Evolutionary conservation across 176 grass and related monocot species (phyloP).

Genomic region (Oryza australiensis): DNA sequence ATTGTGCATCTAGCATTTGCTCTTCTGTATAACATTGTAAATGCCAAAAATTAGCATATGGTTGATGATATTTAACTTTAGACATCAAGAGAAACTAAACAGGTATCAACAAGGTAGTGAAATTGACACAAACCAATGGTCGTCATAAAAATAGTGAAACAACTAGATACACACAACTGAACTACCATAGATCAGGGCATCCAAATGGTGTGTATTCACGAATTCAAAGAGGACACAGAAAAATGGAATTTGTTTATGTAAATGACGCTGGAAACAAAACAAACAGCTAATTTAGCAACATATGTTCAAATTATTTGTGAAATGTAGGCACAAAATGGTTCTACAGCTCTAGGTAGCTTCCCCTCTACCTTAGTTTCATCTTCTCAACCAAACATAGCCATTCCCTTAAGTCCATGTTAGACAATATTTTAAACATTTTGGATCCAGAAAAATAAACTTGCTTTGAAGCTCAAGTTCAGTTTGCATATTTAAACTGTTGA

Average conservation of each 20-base stretch:
- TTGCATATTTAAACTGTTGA: background rate
- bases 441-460: background rate
- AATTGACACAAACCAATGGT: slow-evolving; percentile 14
- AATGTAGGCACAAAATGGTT: background rate
- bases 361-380: slow-evolving; percentile 8
- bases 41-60: slow-evolving; percentile 43
- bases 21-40: slow-evolving; percentile 48
- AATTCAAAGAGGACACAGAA: background rate
- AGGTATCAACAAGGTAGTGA: background rate
- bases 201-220: background rate
- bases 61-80: background rate
- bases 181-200: background rate
- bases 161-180: background rate
- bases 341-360: slow-evolving; percentile 5
- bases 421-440: slow-evolving; percentile 11
- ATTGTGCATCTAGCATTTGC: slow-evolving; percentile 40
- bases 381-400: slow-evolving; percentile 4
- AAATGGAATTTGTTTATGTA: background rate
- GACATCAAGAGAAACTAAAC: slow-evolving; percentile 20
- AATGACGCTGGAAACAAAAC: slow-evolving; percentile 14
- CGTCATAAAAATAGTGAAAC: background rate
- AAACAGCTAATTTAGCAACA: slow-evolving; percentile 7
- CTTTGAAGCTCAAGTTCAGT: slow-evolving; percentile 5
- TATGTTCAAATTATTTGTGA: background rate
- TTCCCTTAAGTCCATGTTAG: background rate